These are phyloP conservation scores for Hypericum androsaemum DNA, from an alignment of 345 rosid genomes.

Conservation along the genomic window DNA sequence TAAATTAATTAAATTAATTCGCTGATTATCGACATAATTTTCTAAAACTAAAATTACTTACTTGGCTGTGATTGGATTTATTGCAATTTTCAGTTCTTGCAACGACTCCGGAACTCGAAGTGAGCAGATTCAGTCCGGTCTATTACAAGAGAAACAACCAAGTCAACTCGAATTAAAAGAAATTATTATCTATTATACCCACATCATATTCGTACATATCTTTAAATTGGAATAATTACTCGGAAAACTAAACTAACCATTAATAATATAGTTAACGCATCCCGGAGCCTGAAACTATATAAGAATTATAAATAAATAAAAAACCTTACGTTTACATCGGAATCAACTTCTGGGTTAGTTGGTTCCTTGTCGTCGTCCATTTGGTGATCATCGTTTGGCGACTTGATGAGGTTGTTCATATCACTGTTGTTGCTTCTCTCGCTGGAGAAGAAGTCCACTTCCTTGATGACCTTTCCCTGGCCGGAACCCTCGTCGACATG, in stretches of 20 bases:
- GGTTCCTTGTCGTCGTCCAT: constrained; percentile 10
- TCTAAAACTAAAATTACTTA: constrained; percentile 18
- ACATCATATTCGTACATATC: too few relatives aligned
- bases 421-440: constrained; percentile 3
- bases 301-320: background rate
- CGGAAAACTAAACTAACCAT: background rate
- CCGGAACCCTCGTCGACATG: constrained; percentile 11
- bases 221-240: too few relatives aligned
- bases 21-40: background rate
- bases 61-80: constrained; percentile 28
- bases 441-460: constrained; percentile 72
- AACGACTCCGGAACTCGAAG: constrained; percentile 30
- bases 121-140: constrained; percentile 46
- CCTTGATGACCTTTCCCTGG: constrained; percentile 31
- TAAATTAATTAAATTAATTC: too few relatives aligned
- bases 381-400: constrained; percentile 17
- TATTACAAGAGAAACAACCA: constrained; percentile 13
- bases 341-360: constrained; percentile 20
- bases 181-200: background rate
- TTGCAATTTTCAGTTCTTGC: constrained; percentile 22
- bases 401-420: background rate
- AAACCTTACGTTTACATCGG: constrained; percentile 47
- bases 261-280: too few relatives aligned
- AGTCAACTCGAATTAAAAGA: constrained; percentile 3
- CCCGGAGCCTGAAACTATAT: background rate